phyloP scores from a whole-genome alignment of 2,329 filamentous ascomycete genomes.

The Claviceps spartinae region DNA sequence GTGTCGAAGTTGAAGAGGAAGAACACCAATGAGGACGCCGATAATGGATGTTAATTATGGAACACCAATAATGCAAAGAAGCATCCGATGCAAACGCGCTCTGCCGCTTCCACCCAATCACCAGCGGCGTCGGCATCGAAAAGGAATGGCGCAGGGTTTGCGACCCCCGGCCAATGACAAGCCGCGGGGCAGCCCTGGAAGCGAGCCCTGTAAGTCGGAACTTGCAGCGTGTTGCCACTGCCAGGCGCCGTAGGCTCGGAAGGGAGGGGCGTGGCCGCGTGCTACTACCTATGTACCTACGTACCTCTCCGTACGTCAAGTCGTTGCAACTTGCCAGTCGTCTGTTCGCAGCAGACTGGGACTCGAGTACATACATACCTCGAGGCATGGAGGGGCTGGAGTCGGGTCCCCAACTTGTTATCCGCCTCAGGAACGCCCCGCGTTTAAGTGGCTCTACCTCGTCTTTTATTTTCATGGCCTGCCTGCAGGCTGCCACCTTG shows the following conservation, averaged over 20 bases:
- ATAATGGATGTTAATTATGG: too few species aligned
- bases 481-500: neutral
- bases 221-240: conserved; percentile 16
- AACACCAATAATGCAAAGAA: neutral
- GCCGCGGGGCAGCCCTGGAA: conserved; percentile 18
- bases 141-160: conserved; percentile 10
- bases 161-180: conserved; percentile 9
- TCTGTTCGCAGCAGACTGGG: too few species aligned
- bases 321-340: too few species aligned
- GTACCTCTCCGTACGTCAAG: too few species aligned
- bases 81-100: neutral
- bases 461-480: neutral
- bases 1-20: neutral
- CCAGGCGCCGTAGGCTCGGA: conserved; percentile 6
- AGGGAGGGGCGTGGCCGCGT: conserved; percentile 2
- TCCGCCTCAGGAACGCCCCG: conserved; percentile 22
- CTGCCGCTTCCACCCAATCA: conserved; percentile 5
- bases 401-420: neutral
- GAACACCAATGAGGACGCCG: too few species aligned
- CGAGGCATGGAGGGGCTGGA: too few species aligned
- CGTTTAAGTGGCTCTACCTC: conserved; percentile 16
- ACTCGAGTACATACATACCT: too few species aligned
- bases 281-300: too few species aligned
- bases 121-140: conserved; percentile 2
- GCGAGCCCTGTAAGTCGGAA: conserved; percentile 17